phyloP scores from a whole-genome alignment of 768 basidiomycete species.

The Rickenella mellea region DNA sequence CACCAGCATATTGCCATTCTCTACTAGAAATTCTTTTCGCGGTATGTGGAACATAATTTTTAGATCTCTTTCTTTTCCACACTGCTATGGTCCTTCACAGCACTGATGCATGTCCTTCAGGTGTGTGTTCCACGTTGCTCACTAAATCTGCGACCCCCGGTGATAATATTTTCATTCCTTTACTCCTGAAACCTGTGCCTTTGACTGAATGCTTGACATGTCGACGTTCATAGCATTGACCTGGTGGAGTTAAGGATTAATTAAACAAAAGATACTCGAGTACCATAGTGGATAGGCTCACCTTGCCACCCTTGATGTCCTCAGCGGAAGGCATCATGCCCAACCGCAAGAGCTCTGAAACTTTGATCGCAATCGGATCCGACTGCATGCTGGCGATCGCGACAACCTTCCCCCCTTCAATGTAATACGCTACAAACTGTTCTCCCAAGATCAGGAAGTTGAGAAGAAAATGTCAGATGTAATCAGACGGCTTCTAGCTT shows the following conservation, averaged over 20 bases:
- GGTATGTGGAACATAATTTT: too few relatives aligned
- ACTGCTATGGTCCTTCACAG: too few relatives aligned
- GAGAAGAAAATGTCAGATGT: neutral
- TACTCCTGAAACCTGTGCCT: neutral
- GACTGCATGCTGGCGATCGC: conserved; percentile 76
- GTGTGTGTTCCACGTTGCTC: too few relatives aligned
- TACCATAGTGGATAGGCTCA: conserved; percentile 17
- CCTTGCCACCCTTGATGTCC: conserved; percentile 70
- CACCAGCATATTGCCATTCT: too few relatives aligned
- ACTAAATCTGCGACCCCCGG: too few relatives aligned
- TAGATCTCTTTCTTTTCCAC: too few relatives aligned
- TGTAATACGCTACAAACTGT: conserved; percentile 77
- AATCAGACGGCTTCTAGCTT: neutral
- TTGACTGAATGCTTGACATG: conserved; percentile 11
- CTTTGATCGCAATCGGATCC: conserved; percentile 72
- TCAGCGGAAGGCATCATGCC: conserved; percentile 72
- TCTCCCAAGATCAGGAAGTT: conserved; percentile 1
- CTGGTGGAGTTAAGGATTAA: conserved; percentile 19
- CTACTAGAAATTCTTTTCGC: too few relatives aligned
- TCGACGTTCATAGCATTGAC: conserved; percentile 20
- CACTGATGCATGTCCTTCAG: too few relatives aligned
- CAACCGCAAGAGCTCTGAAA: conserved; percentile 68
- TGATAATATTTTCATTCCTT: too few relatives aligned
- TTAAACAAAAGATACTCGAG: conserved; percentile 9
- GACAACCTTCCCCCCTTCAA: conserved; percentile 50